These are phyloP conservation scores for Geum urbanum DNA, from an alignment of 306 rosid species.

Conservation along the genomic window DNA sequence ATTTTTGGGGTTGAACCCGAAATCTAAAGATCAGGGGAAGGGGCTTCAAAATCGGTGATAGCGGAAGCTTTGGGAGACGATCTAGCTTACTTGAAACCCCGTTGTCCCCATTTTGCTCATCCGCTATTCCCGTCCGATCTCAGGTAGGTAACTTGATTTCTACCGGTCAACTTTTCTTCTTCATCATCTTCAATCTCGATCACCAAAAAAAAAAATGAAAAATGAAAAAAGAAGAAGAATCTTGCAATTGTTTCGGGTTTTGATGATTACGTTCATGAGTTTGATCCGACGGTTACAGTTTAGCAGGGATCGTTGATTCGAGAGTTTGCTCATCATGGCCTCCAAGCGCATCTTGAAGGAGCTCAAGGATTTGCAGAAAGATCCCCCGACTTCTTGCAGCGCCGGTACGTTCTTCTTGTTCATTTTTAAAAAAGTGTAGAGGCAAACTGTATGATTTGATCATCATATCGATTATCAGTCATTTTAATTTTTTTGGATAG, in stretches of 20 bases:
- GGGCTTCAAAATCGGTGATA: not conserved
- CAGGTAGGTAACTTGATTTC: not conserved
- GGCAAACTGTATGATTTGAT: no score
- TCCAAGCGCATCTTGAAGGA: slow-evolving; percentile 76
- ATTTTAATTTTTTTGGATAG: not conserved
- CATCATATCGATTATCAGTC: no score
- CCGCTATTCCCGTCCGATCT: slow-evolving; percentile 15
- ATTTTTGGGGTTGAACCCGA: not conserved
- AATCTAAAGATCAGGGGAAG: not conserved
- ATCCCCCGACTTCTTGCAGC: slow-evolving; percentile 84
- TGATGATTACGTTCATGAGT: not conserved
- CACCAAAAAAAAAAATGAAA: not conserved
- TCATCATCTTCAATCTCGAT: no score
- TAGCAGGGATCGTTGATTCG: not conserved
- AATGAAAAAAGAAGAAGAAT: no score
- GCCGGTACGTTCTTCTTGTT: slow-evolving; percentile 39
- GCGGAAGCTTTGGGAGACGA: slow-evolving; percentile 23
- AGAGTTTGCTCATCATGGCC: slow-evolving; percentile 43
- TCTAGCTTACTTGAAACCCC: slow-evolving; percentile 10
- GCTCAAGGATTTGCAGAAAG: slow-evolving; percentile 76
- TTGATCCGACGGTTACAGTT: not conserved
- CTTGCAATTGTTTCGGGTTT: not conserved
- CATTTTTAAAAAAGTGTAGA: no score
- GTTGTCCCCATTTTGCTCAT: slow-evolving; percentile 8
- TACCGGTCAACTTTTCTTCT: not conserved